Evolutionary conservation across 2,329 filamentous ascomycete species (phyloP).

Genomic region (Aotearoamyces nothofagi): DNA sequence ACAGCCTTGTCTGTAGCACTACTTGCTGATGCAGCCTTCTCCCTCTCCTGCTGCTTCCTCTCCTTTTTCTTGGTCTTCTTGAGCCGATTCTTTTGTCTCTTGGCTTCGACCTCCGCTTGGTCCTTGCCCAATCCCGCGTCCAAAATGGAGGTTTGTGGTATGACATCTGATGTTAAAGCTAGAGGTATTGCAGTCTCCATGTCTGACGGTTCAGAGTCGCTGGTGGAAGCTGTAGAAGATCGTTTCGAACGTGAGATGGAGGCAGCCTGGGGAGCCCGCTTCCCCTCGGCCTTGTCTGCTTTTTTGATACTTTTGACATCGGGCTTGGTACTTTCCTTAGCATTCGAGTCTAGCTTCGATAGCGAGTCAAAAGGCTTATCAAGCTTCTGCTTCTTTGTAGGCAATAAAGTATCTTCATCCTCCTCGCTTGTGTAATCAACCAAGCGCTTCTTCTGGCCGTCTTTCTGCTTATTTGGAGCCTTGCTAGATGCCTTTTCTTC

Average conservation of each 20-base stretch:
- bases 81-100: constrained; percentile 6
- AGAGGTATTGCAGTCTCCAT: constrained; percentile 1
- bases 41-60: constrained; percentile 6
- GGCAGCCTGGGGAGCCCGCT: neutral
- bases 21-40: neutral
- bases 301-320: neutral
- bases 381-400: neutral
- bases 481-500: neutral
- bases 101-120: constrained; percentile 2
- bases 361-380: neutral
- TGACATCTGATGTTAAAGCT: constrained; percentile 1
- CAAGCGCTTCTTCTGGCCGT: neutral
- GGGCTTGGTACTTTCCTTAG: neutral
- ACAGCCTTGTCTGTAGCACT: neutral
- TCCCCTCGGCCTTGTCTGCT: neutral
- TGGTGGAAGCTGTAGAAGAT: neutral
- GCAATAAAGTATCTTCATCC: neutral
- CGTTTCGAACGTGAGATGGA: neutral
- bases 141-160: constrained; percentile 1
- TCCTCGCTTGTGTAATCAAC: constrained; percentile 1
- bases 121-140: neutral
- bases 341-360: neutral
- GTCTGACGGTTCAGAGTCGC: constrained; percentile 1
- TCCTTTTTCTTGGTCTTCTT: constrained; percentile 10
- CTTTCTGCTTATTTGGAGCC: neutral